Evolutionary conservation across 148 eudicot species (phyloP).

Genomic region (Tetragonia tetragonoides): DNA sequence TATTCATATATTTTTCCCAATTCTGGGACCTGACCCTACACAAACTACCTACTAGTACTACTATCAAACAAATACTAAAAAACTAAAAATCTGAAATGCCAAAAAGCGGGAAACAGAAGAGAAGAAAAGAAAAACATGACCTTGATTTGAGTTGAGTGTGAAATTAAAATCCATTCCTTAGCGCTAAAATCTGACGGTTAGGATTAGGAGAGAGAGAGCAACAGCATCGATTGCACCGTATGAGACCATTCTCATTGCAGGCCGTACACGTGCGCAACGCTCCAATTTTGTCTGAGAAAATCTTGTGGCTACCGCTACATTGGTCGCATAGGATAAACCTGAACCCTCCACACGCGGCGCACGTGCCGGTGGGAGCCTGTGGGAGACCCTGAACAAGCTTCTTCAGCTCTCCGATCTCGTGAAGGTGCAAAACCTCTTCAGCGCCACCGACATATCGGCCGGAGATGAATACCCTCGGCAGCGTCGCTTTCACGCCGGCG

Average conservation of each 20-base stretch:
- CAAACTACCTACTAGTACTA: neutral
- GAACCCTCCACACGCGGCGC: constrained; percentile 64
- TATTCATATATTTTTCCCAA: neutral
- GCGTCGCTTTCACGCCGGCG: constrained; percentile 21
- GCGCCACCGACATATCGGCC: constrained; percentile 77
- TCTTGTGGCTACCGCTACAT: constrained; percentile 75
- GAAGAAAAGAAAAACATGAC: neutral
- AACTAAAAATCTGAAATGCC: neutral
- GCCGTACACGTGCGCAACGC: constrained; percentile 46
- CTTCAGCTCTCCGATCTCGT: constrained; percentile 80
- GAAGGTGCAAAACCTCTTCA: constrained; percentile 56
- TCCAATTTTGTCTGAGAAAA: constrained; percentile 53
- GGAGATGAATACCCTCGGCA: constrained; percentile 71
- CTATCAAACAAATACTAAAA: neutral
- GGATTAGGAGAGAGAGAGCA: neutral
- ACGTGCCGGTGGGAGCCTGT: constrained; percentile 31
- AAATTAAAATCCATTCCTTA: neutral
- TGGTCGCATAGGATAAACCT: constrained; percentile 63
- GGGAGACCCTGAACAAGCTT: constrained; percentile 44
- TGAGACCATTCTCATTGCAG: constrained; percentile 77
- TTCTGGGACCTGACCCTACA: no score
- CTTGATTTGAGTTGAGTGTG: neutral
- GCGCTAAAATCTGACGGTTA: constrained; percentile 17
- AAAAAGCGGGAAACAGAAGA: neutral
- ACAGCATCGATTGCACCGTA: constrained; percentile 68